A percentile compares a stretch with the other conserved stretches of the same genome.
These are phyloP conservation scores for Amanita polypyramis DNA, from an alignment of 768 basidiomycete species.

Conservation along the genomic window DNA sequence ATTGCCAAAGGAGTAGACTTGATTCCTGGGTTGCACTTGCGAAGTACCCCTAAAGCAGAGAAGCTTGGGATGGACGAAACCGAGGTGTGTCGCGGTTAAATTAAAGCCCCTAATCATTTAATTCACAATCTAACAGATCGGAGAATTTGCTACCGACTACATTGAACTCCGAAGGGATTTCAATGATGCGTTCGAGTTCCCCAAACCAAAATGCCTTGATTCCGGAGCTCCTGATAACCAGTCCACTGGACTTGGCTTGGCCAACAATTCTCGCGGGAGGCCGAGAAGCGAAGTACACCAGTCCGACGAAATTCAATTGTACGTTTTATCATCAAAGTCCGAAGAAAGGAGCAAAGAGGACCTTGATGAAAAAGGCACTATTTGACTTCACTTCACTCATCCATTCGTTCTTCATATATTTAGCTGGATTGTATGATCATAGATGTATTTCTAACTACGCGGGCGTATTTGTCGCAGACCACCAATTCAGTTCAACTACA, in stretches of 20 bases:
- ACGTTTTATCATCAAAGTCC: conserved; percentile 21
- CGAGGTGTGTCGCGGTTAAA: conserved; percentile 34
- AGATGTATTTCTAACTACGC: background rate
- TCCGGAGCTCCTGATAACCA: background rate
- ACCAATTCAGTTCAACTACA: too few relatives aligned
- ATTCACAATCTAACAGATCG: conserved; percentile 31
- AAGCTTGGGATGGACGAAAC: conserved; percentile 59
- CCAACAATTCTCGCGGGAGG: background rate
- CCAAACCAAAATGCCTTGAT: background rate
- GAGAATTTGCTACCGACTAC: conserved; percentile 61
- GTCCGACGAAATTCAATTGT: conserved; percentile 7
- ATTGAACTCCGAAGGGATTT: conserved; percentile 62
- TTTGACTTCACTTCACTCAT: too few relatives aligned
- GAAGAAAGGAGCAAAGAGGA: background rate
- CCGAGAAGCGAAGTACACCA: conserved; percentile 1
- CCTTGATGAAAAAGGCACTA: background rate
- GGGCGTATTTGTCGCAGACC: too few relatives aligned
- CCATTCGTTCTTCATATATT: too few relatives aligned
- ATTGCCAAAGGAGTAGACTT: conserved; percentile 47
- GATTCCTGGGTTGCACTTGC: conserved; percentile 48
- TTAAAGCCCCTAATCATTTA: background rate
- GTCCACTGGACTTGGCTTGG: background rate
- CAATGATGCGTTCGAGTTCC: conserved; percentile 23
- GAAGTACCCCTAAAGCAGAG: conserved; percentile 46
- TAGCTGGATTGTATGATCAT: background rate